Evolutionary conservation across 805 yeast species (phyloP).

Genomic region (Ogataea henricii): DNA sequence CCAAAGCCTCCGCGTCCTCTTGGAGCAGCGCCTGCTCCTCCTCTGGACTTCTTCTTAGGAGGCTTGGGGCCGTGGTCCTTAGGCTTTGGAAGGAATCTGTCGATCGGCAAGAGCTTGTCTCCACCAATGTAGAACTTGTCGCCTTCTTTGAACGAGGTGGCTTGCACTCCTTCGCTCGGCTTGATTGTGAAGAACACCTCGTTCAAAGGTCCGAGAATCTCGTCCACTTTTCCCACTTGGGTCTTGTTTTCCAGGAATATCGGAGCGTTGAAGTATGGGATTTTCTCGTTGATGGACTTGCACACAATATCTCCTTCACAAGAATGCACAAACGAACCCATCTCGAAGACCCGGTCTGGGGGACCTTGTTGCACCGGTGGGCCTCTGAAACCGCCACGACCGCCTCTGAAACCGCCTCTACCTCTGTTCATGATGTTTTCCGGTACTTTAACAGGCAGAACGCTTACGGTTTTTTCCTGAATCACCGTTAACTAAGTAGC

Average conservation of each 20-base stretch:
- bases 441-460: neutral
- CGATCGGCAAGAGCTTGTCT: constrained; percentile 92
- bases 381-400: constrained; percentile 66
- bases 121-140: constrained; percentile 95
- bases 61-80: constrained; percentile 83
- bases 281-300: constrained; percentile 88
- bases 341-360: constrained; percentile 90
- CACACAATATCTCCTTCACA: constrained; percentile 98
- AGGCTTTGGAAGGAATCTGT: constrained; percentile 96
- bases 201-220: constrained; percentile 94
- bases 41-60: constrained; percentile 64
- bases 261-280: constrained; percentile 99
- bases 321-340: constrained; percentile 90
- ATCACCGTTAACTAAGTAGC: neutral
- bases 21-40: constrained; percentile 53
- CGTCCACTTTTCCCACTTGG: constrained; percentile 96
- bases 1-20: constrained; percentile 46
- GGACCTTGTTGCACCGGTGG: constrained; percentile 86
- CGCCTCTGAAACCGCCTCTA: constrained; percentile 61
- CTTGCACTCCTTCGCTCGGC: constrained; percentile 95
- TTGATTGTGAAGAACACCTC: constrained; percentile 98
- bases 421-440: constrained; percentile 56
- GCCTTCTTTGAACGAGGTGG: constrained; percentile 89
- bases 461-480: neutral
- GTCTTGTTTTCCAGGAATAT: constrained; percentile 95